Percentiles rank a stretch among this genome's conserved stretches.
Conservation (phyloP, 805 yeast genomes). For the Myxozyma neotropica region DNA sequence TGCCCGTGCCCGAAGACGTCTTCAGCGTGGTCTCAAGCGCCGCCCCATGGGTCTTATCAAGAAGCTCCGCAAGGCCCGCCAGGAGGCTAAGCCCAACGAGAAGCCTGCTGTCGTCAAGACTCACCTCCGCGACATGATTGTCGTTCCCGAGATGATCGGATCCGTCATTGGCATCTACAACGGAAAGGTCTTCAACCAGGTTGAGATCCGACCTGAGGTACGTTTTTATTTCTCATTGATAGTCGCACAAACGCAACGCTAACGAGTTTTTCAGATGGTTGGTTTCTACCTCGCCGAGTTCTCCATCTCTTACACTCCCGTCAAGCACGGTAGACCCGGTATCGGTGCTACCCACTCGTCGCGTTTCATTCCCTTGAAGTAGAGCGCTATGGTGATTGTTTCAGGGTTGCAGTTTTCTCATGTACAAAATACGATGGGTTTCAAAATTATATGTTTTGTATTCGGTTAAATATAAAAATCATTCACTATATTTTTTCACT, state of each 20-base stretch:
- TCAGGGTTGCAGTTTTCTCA: conserved; percentile 1
- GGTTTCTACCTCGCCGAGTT: conserved; percentile 99
- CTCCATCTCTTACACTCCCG: conserved; percentile 99
- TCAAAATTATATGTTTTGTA: conserved; percentile 2
- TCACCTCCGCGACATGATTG: conserved; percentile 97
- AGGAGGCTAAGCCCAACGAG: conserved; percentile 81
- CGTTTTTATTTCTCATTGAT: not conserved
- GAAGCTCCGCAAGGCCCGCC: conserved; percentile 97
- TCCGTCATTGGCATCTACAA: conserved; percentile 98
- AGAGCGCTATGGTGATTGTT: conserved; percentile 10
- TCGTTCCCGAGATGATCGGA: conserved; percentile 99
- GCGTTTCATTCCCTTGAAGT: conserved; percentile 40
- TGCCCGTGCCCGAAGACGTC: conserved; percentile 99
- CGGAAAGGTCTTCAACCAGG: conserved; percentile 99
- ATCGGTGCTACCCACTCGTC: conserved; percentile 56
- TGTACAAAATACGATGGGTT: conserved; percentile 24
- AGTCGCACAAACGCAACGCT: not conserved
- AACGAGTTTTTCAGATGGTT: conserved; percentile 75
- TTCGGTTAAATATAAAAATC: conserved; percentile 5
- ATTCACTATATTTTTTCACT: not conserved
- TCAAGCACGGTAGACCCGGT: conserved; percentile 99
- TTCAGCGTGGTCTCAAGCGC: conserved; percentile 94
- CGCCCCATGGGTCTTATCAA: conserved; percentile 95
- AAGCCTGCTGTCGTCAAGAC: conserved; percentile 98
- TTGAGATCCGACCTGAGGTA: conserved; percentile 97